Percentiles rank a stretch among this genome's conserved stretches.
These are phyloP conservation scores for Penicillium bovifimosum DNA, from an alignment of 495 filamentous ascomycete species.

Conservation along the genomic window DNA sequence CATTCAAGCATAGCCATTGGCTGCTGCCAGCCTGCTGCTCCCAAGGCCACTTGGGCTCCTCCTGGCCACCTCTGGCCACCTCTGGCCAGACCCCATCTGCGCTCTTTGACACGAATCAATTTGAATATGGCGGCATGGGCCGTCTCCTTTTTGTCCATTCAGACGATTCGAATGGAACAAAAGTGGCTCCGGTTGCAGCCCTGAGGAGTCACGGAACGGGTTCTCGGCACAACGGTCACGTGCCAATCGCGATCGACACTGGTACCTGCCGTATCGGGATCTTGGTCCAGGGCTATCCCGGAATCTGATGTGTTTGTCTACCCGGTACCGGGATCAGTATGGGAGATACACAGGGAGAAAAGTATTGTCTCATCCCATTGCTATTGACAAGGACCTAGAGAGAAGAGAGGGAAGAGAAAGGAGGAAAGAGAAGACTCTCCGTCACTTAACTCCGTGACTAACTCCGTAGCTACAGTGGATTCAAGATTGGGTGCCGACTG, in stretches of 20 bases:
- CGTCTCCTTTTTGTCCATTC: not conserved
- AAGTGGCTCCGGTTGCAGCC: not conserved
- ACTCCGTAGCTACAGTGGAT: too few relatives aligned
- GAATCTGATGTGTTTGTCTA: too few relatives aligned
- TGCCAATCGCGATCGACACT: not conserved
- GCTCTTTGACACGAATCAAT: not conserved
- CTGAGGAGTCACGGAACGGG: not conserved
- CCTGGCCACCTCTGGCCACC: too few relatives aligned
- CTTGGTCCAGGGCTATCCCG: not conserved
- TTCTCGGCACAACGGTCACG: slow-evolving; percentile 4
- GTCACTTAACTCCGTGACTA: too few relatives aligned
- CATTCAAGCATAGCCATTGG: not conserved
- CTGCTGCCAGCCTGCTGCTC: too few relatives aligned
- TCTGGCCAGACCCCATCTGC: not conserved
- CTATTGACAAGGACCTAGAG: too few relatives aligned
- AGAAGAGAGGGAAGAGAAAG: too few relatives aligned
- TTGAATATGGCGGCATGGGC: not conserved
- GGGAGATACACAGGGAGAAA: too few relatives aligned
- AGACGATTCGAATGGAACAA: not conserved
- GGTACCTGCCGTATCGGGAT: not conserved
- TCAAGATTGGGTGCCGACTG: too few relatives aligned
- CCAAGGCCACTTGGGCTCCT: not conserved
- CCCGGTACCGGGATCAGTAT: too few relatives aligned
- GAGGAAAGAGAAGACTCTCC: too few relatives aligned
- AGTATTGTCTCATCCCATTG: too few relatives aligned